Evolutionary conservation across 495 filamentous ascomycete genomes (phyloP).

Genomic region (Podospora pseudoanserina): DNA sequence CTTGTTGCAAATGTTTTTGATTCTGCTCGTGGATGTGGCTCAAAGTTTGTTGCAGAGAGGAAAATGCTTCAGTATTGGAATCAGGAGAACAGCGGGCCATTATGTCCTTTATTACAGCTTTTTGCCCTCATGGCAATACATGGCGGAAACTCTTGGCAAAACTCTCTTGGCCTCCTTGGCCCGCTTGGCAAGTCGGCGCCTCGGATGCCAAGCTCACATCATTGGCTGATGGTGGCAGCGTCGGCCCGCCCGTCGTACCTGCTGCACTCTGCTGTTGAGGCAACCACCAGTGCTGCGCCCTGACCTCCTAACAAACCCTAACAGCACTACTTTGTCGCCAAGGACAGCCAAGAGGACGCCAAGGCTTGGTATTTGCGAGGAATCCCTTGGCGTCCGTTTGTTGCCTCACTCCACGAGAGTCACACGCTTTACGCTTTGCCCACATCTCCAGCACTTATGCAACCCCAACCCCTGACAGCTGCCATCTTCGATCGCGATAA

Average conservation of each 20-base stretch:
- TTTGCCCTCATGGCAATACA: conserved; percentile 41
- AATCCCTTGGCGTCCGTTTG: conserved; percentile 28
- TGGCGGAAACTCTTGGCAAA: conserved; percentile 48
- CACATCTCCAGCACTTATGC: conserved; percentile 14
- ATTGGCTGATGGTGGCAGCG: conserved; percentile 25
- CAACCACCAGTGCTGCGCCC: neutral
- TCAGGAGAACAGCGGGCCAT: conserved; percentile 37
- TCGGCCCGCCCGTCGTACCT: conserved; percentile 25
- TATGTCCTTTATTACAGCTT: conserved; percentile 45
- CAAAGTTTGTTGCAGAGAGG: conserved; percentile 21
- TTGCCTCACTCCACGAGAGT: conserved; percentile 20
- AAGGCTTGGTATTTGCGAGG: conserved; percentile 35
- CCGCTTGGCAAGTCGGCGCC: conserved; percentile 41
- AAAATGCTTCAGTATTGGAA: conserved; percentile 35
- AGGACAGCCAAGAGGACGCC: conserved; percentile 30
- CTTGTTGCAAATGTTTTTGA: neutral
- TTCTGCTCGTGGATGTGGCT: neutral
- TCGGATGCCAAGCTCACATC: conserved; percentile 24
- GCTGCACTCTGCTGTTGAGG: conserved; percentile 15
- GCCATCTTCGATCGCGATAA: conserved; percentile 6
- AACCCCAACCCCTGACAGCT: neutral
- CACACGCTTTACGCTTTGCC: conserved; percentile 26
- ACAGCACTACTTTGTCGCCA: conserved; percentile 26
- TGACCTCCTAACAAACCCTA: conserved; percentile 13
- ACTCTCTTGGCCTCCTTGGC: conserved; percentile 32